Evolutionary conservation across 2,329 filamentous ascomycete species (phyloP).

Genomic region (Rutstroemia sp.): DNA sequence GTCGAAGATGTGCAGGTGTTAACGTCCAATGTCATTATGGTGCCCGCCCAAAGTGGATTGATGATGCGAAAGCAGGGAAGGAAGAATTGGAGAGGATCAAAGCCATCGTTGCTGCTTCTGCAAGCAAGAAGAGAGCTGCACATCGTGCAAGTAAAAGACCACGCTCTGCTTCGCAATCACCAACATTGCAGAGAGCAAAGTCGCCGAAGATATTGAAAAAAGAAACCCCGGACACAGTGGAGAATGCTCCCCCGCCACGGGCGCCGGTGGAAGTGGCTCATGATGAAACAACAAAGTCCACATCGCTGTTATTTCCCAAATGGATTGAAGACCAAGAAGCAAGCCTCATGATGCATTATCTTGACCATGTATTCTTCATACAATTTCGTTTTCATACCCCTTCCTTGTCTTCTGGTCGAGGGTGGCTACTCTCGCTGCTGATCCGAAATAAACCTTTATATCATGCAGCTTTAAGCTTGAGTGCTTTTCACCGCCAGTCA

Average conservation of each 20-base stretch:
- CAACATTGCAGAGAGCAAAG: not conserved
- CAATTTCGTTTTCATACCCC: constrained; percentile 56
- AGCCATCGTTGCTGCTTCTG: constrained; percentile 3
- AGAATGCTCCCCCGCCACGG: not conserved
- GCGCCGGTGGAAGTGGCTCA: not conserved
- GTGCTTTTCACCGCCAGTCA: constrained; percentile 46
- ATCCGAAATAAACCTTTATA: constrained; percentile 48
- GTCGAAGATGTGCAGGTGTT: constrained; percentile 47
- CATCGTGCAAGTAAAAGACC: constrained; percentile 2
- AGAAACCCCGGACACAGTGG: not conserved
- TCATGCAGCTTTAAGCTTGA: constrained; percentile 47
- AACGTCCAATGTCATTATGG: constrained; percentile 48
- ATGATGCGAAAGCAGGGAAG: constrained; percentile 8
- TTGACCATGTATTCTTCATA: constrained; percentile 55
- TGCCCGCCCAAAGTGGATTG: constrained; percentile 24
- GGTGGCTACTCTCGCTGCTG: constrained; percentile 53
- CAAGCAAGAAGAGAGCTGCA: constrained; percentile 3
- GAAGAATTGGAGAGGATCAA: not conserved
- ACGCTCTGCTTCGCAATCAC: not conserved
- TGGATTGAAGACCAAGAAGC: constrained; percentile 13
- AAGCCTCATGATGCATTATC: constrained; percentile 46
- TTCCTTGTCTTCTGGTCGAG: constrained; percentile 45
- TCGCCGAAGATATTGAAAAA: not conserved
- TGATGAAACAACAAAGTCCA: not conserved
- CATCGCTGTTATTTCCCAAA: not conserved